Evolutionary conservation across 2,329 filamentous ascomycete species (phyloP).

Genomic region (Venturia carpophila): DNA sequence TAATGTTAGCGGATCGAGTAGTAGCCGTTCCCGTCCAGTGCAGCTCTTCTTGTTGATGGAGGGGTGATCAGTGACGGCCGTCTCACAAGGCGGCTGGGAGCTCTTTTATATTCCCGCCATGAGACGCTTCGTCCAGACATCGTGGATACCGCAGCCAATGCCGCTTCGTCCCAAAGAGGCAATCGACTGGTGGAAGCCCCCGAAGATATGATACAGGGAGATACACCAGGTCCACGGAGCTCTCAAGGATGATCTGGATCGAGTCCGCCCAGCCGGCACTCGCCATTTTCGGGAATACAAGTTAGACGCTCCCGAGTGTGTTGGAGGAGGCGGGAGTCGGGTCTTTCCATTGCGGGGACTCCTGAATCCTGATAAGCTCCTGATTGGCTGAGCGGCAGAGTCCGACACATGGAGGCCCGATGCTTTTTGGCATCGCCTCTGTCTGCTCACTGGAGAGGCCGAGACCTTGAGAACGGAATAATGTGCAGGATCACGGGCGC

Average conservation of each 20-base stretch:
- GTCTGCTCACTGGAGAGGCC: neutral
- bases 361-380: neutral
- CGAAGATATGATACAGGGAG: slow-evolving; percentile 1
- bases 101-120: neutral
- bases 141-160: slow-evolving; percentile 10
- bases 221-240: slow-evolving; percentile 2
- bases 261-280: slow-evolving; percentile 1
- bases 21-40: neutral
- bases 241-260: neutral
- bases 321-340: neutral
- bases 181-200: neutral
- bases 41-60: neutral
- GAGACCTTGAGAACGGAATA: neutral
- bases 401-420: neutral
- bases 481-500: neutral
- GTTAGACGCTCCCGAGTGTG: neutral
- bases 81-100: neutral
- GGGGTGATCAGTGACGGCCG: neutral
- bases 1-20: neutral
- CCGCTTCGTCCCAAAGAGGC: neutral
- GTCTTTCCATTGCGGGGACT: neutral
- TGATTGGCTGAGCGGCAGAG: neutral
- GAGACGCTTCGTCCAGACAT: neutral
- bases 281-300: neutral
- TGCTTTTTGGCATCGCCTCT: neutral